A percentile compares a stretch with the other conserved stretches of the same genome.
phyloP scores from a whole-genome alignment of 768 basidiomycete genomes.

The Clathrus columnatus region DNA sequence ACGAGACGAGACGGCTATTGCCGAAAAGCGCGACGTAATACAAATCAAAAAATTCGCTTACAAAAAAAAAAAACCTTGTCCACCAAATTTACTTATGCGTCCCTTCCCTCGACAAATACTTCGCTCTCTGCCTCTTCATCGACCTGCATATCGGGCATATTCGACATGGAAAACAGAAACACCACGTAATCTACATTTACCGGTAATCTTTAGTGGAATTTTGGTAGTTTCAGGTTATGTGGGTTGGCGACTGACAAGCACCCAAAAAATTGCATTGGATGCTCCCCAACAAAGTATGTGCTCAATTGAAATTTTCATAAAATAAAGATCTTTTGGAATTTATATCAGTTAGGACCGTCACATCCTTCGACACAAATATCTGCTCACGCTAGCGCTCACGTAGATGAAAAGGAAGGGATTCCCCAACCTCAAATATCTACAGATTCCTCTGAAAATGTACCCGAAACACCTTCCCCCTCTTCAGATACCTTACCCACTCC shows the following conservation, averaged over 20 bases:
- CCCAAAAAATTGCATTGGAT: conserved; percentile 41
- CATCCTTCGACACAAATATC: conserved; percentile 4
- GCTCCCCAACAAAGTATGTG: conserved; percentile 20
- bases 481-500: not conserved
- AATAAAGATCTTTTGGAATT: conserved; percentile 16
- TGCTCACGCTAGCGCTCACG: not conserved
- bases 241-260: conserved; percentile 38
- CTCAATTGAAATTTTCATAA: conserved; percentile 9
- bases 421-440: not conserved
- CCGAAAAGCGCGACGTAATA: not conserved
- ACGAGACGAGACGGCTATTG: not conserved
- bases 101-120: not conserved
- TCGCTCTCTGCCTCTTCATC: not conserved
- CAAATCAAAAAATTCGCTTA: no score
- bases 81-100: no score
- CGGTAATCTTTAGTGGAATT: conserved; percentile 24
- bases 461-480: conserved; percentile 1
- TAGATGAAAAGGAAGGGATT: not conserved
- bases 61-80: not conserved
- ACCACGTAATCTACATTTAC: not conserved
- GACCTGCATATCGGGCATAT: not conserved
- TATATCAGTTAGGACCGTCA: not conserved
- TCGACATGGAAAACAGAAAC: not conserved
- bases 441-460: no score
- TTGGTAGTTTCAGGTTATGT: conserved; percentile 37